Conservation (phyloP, 2,329 filamentous ascomycete genomes). For the Colletotrichum camelliae region DNA sequence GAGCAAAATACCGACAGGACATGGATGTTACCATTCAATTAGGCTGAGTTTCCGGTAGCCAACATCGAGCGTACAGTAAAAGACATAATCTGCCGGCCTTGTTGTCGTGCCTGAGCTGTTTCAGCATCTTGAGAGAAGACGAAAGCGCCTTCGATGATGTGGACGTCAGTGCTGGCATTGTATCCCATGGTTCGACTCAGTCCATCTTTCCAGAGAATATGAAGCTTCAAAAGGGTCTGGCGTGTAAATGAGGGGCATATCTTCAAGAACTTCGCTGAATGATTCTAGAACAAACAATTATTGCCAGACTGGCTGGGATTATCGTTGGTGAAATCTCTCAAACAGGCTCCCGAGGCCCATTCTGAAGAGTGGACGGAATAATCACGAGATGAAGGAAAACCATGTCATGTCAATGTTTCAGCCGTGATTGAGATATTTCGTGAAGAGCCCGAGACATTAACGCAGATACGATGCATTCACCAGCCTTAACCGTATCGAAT, state of each 20-base stretch:
- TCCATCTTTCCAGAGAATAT: not conserved
- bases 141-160: not conserved
- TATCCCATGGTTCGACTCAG: not conserved
- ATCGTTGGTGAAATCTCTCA: not conserved
- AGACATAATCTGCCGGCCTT: not conserved
- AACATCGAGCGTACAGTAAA: not conserved
- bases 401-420: not conserved
- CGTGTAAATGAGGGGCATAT: not conserved
- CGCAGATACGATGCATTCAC: not conserved
- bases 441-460: not conserved
- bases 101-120: not conserved
- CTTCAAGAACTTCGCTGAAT: not conserved
- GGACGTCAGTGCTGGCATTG: not conserved
- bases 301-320: rapidly evolving
- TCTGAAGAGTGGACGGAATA: not conserved
- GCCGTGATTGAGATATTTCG: not conserved
- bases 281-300: too few relatives aligned
- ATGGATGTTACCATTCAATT: too few relatives aligned
- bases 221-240: too few relatives aligned
- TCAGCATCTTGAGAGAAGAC: not conserved
- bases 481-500: not conserved
- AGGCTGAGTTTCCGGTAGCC: too few relatives aligned
- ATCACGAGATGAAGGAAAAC: not conserved
- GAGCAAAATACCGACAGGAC: too few relatives aligned
- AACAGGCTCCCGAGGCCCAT: not conserved